Evolutionary conservation across 2,329 filamentous ascomycete species (phyloP), one percentile per base, ranked within the genome.

Genomic region (Lasiodiplodia gonubiensis): DNA sequence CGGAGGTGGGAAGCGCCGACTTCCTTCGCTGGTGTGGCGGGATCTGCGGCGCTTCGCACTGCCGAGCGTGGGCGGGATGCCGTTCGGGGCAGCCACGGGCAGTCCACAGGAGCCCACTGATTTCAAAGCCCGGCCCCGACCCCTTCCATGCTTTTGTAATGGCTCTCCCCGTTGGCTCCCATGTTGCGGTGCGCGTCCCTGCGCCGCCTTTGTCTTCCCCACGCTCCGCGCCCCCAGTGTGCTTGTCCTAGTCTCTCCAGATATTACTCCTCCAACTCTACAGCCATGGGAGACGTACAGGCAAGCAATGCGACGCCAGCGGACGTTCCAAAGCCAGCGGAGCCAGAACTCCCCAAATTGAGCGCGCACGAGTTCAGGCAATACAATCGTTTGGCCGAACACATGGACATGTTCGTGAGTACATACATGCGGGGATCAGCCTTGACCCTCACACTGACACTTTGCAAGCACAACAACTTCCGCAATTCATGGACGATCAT

Each of bases 351-450:
- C 12, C 88, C 90, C 0, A 87, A 90, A 27, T 82, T 94, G 35
- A 88, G 87, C 0, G 78, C 87, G 1, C 81, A 84, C 67, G 90
- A 94, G 67, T 93, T 92, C 74, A 83, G 83, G 60, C 79, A 83
- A 48, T 94, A 90, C 78, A 93, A 94, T 79, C 84, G 84, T n/a
- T 81, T 93, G 74, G 89, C 91, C 0, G 90, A 91, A 67, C 85
- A 86, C 70, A 94, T 94, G 92, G 86, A 94, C 53, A 81, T 86
- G 69, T 93, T 90, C 80, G 85, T 79, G 14, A 53, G 85, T 79
- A 33, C 27, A 54, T 79, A n/a, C 27, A 54, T 27, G 11, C 48
- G n/a, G 67, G 57, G 57, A 53, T 37, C 59, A 23, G 67, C 64
- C 64, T 21, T 42, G 16, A 66, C 60, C 64, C 53, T 35, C n/a